These are phyloP conservation scores for Plasmodium sp. DNA, from an alignment of 169 alveolate genomes.

Conservation along the genomic window DNA sequence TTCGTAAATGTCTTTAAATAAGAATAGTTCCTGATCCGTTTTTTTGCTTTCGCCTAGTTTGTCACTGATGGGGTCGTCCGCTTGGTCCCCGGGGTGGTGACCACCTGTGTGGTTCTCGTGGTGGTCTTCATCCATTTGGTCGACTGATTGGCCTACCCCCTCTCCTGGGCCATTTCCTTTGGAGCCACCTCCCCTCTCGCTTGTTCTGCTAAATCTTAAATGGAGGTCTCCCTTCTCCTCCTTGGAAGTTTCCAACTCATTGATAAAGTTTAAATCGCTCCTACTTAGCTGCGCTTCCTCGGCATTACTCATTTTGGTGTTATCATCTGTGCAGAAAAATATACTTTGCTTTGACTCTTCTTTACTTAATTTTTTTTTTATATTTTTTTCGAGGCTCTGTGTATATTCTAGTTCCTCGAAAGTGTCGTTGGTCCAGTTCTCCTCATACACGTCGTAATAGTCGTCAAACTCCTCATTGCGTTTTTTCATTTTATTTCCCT, in stretches of 20 bases:
- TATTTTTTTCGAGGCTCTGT: slow-evolving; percentile 54
- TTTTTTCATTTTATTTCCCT: slow-evolving; percentile 17
- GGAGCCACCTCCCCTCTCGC: not conserved
- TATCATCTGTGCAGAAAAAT: slow-evolving; percentile 37
- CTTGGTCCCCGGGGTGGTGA: not conserved
- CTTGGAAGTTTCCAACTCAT: not conserved
- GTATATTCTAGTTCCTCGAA: slow-evolving; percentile 57
- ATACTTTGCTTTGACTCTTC: slow-evolving; percentile 40
- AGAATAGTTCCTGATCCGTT: slow-evolving; percentile 3
- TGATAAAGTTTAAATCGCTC: not conserved
- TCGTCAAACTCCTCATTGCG: slow-evolving; percentile 41
- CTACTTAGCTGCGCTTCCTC: not conserved
- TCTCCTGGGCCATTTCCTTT: not conserved
- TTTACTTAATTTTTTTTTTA: slow-evolving; percentile 49
- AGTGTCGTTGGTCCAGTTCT: slow-evolving; percentile 59
- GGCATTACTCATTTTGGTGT: slow-evolving; percentile 2
- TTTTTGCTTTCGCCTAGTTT: slow-evolving; percentile 3
- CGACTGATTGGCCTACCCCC: not conserved
- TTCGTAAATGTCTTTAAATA: slow-evolving; percentile 61
- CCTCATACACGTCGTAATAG: slow-evolving; percentile 61
- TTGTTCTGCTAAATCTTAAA: not conserved
- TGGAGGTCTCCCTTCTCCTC: not conserved
- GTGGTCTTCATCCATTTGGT: not conserved
- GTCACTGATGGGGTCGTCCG: not conserved
- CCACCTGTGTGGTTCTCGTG: not conserved